Conservation (phyloP, 306 rosid species). For the Rosa lucieae region DNA sequence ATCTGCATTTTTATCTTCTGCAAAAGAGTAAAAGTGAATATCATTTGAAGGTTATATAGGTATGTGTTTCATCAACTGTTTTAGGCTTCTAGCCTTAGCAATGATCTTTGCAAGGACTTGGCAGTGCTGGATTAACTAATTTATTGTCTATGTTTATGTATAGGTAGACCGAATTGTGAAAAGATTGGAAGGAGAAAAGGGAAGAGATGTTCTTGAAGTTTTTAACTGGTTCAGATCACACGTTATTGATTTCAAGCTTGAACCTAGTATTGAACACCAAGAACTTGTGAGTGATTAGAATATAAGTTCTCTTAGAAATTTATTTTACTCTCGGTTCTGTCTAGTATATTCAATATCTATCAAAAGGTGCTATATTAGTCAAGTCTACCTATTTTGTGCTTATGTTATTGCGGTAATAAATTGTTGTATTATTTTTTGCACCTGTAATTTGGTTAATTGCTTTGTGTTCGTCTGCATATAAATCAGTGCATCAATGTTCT, state of each 20-base stretch:
- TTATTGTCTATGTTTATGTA: slow-evolving; percentile 29
- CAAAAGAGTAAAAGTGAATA: not conserved
- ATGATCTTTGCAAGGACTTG: slow-evolving; percentile 27
- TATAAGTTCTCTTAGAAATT: slow-evolving; percentile 16
- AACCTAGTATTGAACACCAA: slow-evolving; percentile 72
- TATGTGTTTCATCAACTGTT: not conserved
- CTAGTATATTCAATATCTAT: slow-evolving; percentile 21
- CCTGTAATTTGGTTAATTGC: not conserved
- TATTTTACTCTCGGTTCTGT: slow-evolving; percentile 13
- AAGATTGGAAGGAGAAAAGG: slow-evolving; percentile 57
- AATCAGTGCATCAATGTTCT: not conserved
- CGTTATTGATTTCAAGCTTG: slow-evolving; percentile 65
- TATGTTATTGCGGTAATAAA: not conserved
- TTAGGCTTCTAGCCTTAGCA: slow-evolving; percentile 5
- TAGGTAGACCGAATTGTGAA: slow-evolving; percentile 65
- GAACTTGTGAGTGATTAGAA: slow-evolving; percentile 83
- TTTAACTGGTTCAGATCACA: slow-evolving; percentile 75
- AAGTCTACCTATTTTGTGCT: not conserved
- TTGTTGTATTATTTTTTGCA: not conserved
- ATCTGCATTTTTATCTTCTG: not conserved
- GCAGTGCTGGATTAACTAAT: slow-evolving; percentile 7
- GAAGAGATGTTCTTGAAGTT: slow-evolving; percentile 44
- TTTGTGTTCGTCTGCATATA: not conserved
- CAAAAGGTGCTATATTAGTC: not conserved
- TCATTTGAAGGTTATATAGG: not conserved